A percentile compares a stretch with the other conserved stretches of the same genome.
These are phyloP conservation scores for Acanthamoeba castellanii DNA, from an alignment of 208 protist genomes.

Conservation along the genomic window DNA sequence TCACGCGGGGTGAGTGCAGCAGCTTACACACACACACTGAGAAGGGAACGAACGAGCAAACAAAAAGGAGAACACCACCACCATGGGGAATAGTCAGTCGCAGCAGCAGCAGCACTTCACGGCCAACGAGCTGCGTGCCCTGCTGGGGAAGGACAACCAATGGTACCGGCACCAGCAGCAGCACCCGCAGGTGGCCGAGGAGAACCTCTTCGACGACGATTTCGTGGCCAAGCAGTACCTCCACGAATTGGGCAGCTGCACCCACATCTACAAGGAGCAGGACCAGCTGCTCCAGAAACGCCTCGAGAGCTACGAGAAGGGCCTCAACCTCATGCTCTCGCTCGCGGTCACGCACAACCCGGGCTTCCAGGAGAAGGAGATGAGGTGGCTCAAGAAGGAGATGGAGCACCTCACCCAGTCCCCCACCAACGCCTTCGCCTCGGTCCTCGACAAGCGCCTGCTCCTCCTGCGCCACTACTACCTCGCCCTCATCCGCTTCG, in stretches of 20 bases:
- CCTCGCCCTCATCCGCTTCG: constrained; percentile 25
- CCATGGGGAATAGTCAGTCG: constrained; percentile 10
- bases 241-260: constrained; percentile 45
- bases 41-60: neutral
- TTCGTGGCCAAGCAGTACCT: constrained; percentile 52
- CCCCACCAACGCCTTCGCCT: constrained; percentile 26
- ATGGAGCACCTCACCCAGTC: constrained; percentile 14
- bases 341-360: constrained; percentile 44
- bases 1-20: no score
- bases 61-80: neutral
- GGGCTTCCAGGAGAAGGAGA: neutral
- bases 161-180: neutral
- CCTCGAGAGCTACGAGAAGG: constrained; percentile 54
- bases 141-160: constrained; percentile 21
- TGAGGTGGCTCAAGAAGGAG: constrained; percentile 49
- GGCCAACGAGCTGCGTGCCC: constrained; percentile 25
- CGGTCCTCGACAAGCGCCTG: constrained; percentile 36
- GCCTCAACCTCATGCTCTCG: constrained; percentile 37
- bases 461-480: neutral
- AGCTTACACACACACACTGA: neutral
- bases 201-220: constrained; percentile 21
- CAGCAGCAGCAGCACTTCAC: neutral
- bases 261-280: constrained; percentile 13
- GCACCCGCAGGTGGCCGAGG: neutral
- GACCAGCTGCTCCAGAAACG: neutral